These are phyloP conservation scores for Mikania micrantha DNA, from an alignment of 129 eudicot genomes.

Conservation along the genomic window DNA sequence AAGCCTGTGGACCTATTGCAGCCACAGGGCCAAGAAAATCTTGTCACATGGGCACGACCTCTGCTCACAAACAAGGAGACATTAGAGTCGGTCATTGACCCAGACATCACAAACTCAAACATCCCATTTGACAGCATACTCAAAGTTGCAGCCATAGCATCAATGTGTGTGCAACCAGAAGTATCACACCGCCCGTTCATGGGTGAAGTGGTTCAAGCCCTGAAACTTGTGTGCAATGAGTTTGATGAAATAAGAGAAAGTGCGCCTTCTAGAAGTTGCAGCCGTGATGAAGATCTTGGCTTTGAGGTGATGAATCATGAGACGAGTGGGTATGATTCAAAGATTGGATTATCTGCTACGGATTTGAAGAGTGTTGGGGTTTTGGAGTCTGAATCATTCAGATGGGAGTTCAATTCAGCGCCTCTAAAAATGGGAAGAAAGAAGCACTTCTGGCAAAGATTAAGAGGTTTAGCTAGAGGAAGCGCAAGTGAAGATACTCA, in stretches of 20 bases:
- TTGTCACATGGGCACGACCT: conserved; percentile 93
- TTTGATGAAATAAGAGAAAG: conserved; percentile 56
- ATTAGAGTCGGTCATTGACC: conserved; percentile 53
- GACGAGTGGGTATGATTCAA: conserved; percentile 25
- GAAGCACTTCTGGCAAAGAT: conserved; percentile 55
- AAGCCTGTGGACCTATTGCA: conserved; percentile 88
- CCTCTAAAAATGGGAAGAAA: conserved; percentile 63
- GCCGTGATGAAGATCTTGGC: conserved; percentile 30
- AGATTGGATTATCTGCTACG: conserved; percentile 44
- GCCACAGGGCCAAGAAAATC: conserved; percentile 95
- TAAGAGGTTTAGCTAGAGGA: conserved; percentile 60
- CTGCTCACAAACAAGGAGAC: conserved; percentile 66
- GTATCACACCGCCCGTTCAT: conserved; percentile 93
- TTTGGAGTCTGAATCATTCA: conserved; percentile 48
- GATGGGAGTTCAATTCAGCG: conserved; percentile 71
- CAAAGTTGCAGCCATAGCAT: conserved; percentile 91
- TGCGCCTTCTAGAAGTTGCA: conserved; percentile 32
- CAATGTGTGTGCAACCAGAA: conserved; percentile 98
- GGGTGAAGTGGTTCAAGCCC: conserved; percentile 99
- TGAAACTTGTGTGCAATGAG: conserved; percentile 86
- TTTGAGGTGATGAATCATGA: conserved; percentile 27
- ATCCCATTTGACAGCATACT: conserved; percentile 56
- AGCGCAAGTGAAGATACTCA: conserved; percentile 55
- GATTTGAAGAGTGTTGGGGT: conserved; percentile 52
- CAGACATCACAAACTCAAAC: conserved; percentile 29